Conservation (phyloP, 805 yeast species). For the Clavispora asparagi region DNA sequence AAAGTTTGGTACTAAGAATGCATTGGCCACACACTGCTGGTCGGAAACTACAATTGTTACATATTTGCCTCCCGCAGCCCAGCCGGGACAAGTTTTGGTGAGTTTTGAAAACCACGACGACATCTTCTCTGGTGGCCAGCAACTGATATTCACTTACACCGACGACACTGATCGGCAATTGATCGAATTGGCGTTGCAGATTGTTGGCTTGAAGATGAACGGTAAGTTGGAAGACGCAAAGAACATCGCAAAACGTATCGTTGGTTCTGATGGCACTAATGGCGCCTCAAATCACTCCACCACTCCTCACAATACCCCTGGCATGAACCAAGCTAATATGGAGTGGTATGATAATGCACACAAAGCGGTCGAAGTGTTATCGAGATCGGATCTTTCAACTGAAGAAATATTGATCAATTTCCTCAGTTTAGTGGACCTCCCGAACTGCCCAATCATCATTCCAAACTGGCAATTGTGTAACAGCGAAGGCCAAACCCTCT, state of each 20-base stretch:
- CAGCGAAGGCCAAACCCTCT: slow-evolving; percentile 76
- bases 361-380: slow-evolving; percentile 42
- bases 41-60: slow-evolving; percentile 91
- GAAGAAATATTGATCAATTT: slow-evolving; percentile 48
- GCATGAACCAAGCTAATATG: slow-evolving; percentile 18
- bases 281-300: slow-evolving; percentile 16
- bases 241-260: slow-evolving; percentile 86
- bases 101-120: slow-evolving; percentile 58
- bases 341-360: slow-evolving; percentile 54
- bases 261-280: slow-evolving; percentile 50
- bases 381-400: slow-evolving; percentile 41
- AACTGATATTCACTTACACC: slow-evolving; percentile 78
- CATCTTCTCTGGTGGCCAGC: slow-evolving; percentile 28
- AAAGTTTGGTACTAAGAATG: slow-evolving; percentile 77
- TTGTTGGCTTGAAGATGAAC: slow-evolving; percentile 94
- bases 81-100: slow-evolving; percentile 88
- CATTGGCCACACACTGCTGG: slow-evolving; percentile 92
- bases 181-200: slow-evolving; percentile 91
- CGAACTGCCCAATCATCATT: slow-evolving; percentile 52
- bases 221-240: slow-evolving; percentile 93
- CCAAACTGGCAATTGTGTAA: slow-evolving; percentile 84
- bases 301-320: slow-evolving; percentile 8
- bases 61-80: slow-evolving; percentile 84
- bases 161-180: slow-evolving; percentile 95
- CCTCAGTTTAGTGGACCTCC: slow-evolving; percentile 56